Percentiles rank a stretch among this genome's conserved stretches.
Conservation (phyloP, 306 rosid species). For the Erythrophleum fordii region DNA sequence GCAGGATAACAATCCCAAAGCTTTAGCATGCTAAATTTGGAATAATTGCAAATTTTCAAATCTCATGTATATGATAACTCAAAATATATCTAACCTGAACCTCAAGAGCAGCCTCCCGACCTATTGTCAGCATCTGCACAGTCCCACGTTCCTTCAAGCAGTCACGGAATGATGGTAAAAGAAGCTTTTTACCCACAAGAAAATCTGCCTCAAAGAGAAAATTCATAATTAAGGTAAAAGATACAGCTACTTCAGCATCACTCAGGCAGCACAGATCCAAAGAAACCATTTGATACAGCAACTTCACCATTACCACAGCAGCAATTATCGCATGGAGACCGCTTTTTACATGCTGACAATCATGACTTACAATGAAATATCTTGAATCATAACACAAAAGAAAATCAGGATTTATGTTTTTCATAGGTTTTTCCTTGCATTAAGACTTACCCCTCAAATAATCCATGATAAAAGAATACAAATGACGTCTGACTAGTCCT, state of each 20-base stretch:
- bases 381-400: conserved; percentile 56
- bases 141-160: conserved; percentile 94
- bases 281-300: conserved; percentile 73
- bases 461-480: conserved; percentile 88
- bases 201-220: conserved; percentile 95
- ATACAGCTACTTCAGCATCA: conserved; percentile 77
- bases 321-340: conserved; percentile 85
- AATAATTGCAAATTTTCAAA: conserved; percentile 11
- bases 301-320: conserved; percentile 99
- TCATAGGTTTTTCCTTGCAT: conserved; percentile 29
- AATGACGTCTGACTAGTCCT: conserved; percentile 68
- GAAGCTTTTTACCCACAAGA: conserved; percentile 81
- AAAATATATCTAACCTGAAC: conserved; percentile 76
- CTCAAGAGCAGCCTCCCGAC: conserved; percentile 96
- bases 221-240: conserved; percentile 60
- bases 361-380: conserved; percentile 90
- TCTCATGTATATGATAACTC: conserved; percentile 6
- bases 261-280: conserved; percentile 73
- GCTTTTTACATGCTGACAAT: conserved; percentile 95
- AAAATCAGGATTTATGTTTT: conserved; percentile 42
- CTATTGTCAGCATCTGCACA: conserved; percentile 88
- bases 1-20: background rate
- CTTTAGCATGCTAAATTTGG: conserved; percentile 26
- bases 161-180: conserved; percentile 84
- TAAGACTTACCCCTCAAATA: conserved; percentile 84